Evolutionary conservation across 75 land plant species (phyloP).

Genomic region (Isoetes taiwanensis): DNA sequence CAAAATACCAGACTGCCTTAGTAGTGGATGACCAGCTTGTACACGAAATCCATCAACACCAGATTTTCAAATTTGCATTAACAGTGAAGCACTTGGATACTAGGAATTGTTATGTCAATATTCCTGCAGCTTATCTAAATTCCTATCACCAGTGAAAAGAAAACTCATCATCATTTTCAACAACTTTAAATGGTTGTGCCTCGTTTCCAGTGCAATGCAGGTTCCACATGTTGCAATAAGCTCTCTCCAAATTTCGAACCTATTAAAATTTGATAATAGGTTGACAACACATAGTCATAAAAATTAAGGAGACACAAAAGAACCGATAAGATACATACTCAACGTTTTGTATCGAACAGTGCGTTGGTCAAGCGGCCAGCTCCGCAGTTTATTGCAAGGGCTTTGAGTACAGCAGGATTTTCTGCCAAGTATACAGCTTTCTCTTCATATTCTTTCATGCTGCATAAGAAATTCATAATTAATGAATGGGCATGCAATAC

Average conservation of each 20-base stretch:
- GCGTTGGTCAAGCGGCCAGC: not conserved
- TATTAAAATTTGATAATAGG: not conserved
- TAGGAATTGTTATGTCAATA: too few relatives aligned
- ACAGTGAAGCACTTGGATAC: too few relatives aligned
- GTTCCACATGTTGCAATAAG: slow-evolving; percentile 4
- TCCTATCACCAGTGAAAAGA: too few relatives aligned
- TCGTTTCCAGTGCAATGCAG: not conserved
- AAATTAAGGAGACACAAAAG: not conserved
- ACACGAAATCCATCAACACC: too few relatives aligned
- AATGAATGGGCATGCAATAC: too few relatives aligned
- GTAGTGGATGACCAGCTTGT: too few relatives aligned
- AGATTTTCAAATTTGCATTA: too few relatives aligned
- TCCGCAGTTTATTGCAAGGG: not conserved
- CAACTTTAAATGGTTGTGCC: not conserved
- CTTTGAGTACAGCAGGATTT: not conserved
- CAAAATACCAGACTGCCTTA: too few relatives aligned
- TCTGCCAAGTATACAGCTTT: not conserved
- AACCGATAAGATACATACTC: not conserved
- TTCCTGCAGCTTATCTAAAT: too few relatives aligned
- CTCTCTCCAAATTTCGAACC: not conserved
- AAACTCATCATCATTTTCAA: not conserved
- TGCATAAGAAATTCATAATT: not conserved
- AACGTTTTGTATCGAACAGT: not conserved
- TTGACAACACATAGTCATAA: not conserved
- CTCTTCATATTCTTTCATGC: slow-evolving; percentile 3